phyloP scores from a whole-genome alignment of 73 alveolate species.

The Uronychia binucleata region DNA sequence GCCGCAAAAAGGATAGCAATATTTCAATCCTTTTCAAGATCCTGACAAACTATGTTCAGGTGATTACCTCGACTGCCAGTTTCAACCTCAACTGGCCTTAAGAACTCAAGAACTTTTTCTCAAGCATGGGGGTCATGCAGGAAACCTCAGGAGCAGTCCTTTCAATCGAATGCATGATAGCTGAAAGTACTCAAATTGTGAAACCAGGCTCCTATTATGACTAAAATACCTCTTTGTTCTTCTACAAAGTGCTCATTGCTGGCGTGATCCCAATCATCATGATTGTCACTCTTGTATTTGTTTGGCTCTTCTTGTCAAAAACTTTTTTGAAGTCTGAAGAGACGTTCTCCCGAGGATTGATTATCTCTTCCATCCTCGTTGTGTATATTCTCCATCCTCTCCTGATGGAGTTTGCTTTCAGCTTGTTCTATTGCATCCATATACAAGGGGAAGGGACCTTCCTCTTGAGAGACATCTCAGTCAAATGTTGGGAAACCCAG shows the following conservation, averaged over 20 bases:
- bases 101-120: constrained; percentile 14
- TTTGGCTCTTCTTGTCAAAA: too few relatives aligned
- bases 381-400: constrained; percentile 45
- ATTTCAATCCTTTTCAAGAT: background rate
- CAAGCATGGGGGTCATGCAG: constrained; percentile 7
- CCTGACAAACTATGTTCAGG: constrained; percentile 47
- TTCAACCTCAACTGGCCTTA: constrained; percentile 60
- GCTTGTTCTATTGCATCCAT: constrained; percentile 48
- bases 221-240: background rate
- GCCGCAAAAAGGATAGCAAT: background rate
- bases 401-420: constrained; percentile 34
- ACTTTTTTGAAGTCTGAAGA: constrained; percentile 17
- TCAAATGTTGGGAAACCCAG: constrained; percentile 36
- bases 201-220: too few relatives aligned
- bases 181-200: constrained; percentile 9
- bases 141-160: constrained; percentile 32
- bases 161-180: constrained; percentile 55
- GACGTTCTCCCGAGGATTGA: constrained; percentile 2
- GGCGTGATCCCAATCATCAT: constrained; percentile 7
- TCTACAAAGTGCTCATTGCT: constrained; percentile 17
- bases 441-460: constrained; percentile 31
- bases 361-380: constrained; percentile 33
- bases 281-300: background rate
- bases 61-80: constrained; percentile 49
- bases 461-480: constrained; percentile 38